Base-by-base conservation (phyloP, 2,329 filamentous ascomycete species). In the Alternaria sp. region DNA sequence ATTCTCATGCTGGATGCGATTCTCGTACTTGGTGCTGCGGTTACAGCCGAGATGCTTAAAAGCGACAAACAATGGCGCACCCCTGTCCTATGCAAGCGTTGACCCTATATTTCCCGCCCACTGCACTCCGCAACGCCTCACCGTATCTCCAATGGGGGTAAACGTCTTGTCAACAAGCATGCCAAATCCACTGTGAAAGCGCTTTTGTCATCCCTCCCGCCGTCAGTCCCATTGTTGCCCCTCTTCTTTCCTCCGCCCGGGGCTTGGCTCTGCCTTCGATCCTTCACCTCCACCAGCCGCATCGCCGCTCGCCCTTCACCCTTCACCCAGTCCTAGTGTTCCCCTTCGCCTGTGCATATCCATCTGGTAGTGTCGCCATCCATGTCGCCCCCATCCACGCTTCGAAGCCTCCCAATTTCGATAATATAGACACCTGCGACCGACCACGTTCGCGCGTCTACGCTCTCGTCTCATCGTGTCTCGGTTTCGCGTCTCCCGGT, bases 341-440 rank as follows among this genome's bases (percentile, higher is more conserved):
- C 51, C 30, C 39, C 39, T 44, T 53, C 28, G 39, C 41, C 28
- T 53, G 51, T 44, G 43, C 51, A 53, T 44, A 53, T 53, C 39
- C 39, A 44, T 28, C 39, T 34, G 41, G 41, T 53, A 43, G 38
- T 43, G 26, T 53, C 39, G 47, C 47, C 47, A 44, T 53, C 30
- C 51, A 68, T 70, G 67, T 70, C 65, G 67, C 62, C 61, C 53
- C 61, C 62, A 62, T 47, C 49, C 41, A 28, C 56, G 22, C 42
- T 46, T 43, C 46, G 36, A 39, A 49, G 26, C 28, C 39, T 38
- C 18, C 14, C 43, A 30, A 57, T 28, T 46, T 47, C 62, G 58
- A 56, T 64, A 52, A 51, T 57, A 56, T 55, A 57, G 56, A 59
- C 51, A 57, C 62, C 58, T 62, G 62, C 64, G 64, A 58, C 57